Evolutionary conservation across 805 yeast genomes (phyloP), one percentile per base, ranked within the genome.

Genomic region (Komagataella phaffii): DNA sequence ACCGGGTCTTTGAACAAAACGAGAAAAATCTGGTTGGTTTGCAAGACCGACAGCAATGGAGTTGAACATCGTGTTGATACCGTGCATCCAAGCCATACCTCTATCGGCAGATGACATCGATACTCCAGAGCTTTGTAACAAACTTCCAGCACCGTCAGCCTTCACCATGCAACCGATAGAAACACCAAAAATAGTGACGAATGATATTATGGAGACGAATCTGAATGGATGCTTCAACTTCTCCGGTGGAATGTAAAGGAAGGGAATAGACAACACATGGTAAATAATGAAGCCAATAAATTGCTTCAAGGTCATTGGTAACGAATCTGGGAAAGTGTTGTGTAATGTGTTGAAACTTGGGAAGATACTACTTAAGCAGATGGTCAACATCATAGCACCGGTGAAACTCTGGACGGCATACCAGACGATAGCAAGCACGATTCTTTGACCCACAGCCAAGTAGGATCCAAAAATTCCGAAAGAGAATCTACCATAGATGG

Each of bases 381-480:
- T 62, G 14, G 68, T 64, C 3, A 75, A 57, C 49, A 74, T 63
- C 47, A 68, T 68, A 5, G 75, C 79, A 49, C 80, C 79, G 14
- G 74, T 65, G 58, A 65, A 75, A 0, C 76, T 62, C 53, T 74
- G 76, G 7, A 71, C 68, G 3, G 73, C 71, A 54, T 65, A 72
- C 74, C 77, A 76, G 45, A 77, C 72, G 43, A 71, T 64, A 17
- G 74, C 69, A 46, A 76, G 61, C 24, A 73, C 64, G 45, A 70
- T 66, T 59, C 81, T 64, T 53, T 71, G 69, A 8, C 67, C 53
- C 40, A 77, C 63, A n/a, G 74, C 75, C 24, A 75, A 51, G 47
- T 60, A 65, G 4, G 75, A 67, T 2, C 80, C 79, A 53, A 66
- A 60, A 44, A 74, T 64, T 7, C 82, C 81, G 62, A 72, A 76